Percentiles rank a stretch among this genome's conserved stretches.
These are phyloP conservation scores for Pythium vanterpoolii DNA, from an alignment of 352 stramenopile species.

Conservation along the genomic window DNA sequence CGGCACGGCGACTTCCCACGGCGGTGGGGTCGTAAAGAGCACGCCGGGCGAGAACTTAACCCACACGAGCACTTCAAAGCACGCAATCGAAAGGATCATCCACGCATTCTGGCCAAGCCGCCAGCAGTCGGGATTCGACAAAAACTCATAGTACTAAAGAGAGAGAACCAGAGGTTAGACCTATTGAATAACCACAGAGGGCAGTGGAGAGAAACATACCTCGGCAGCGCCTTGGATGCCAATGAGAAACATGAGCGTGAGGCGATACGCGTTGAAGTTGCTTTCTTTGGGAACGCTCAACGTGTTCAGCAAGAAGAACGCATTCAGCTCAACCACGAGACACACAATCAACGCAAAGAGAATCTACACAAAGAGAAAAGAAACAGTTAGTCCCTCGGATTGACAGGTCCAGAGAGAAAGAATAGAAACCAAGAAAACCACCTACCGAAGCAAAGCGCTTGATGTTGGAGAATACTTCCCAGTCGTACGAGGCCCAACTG, in stretches of 20 bases:
- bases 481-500: constrained; percentile 87
- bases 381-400: no score
- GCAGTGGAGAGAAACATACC: constrained; percentile 23
- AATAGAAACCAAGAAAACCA: neutral
- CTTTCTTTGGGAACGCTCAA: constrained; percentile 86
- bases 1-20: constrained; percentile 46
- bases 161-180: neutral
- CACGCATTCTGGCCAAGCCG: constrained; percentile 80
- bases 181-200: neutral
- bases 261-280: constrained; percentile 80
- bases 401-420: no score
- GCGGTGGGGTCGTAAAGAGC: constrained; percentile 56
- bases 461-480: constrained; percentile 91
- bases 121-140: constrained; percentile 72
- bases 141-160: constrained; percentile 80
- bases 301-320: constrained; percentile 91
- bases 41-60: constrained; percentile 72
- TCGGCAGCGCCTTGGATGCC: constrained; percentile 77
- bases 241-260: constrained; percentile 76
- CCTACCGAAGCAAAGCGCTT: constrained; percentile 77
- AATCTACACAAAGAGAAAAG: constrained; percentile 32
- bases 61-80: constrained; percentile 80
- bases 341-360: constrained; percentile 86
- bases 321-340: constrained; percentile 89
- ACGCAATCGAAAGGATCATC: constrained; percentile 77